phyloP scores from a whole-genome alignment of 495 filamentous ascomycete genomes.

The Clohesyomyces aquaticus region DNA sequence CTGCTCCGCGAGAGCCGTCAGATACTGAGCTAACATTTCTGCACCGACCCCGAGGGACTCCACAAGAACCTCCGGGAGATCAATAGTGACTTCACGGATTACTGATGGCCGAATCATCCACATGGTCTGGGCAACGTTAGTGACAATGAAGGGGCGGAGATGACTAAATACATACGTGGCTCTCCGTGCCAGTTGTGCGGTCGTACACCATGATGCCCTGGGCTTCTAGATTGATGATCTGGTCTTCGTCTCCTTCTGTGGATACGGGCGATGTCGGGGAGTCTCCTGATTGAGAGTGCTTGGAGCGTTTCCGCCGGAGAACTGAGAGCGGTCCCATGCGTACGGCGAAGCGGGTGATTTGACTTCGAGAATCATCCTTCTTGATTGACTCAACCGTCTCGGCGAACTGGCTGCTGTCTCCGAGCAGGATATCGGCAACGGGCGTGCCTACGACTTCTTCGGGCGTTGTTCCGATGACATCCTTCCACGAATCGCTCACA shows the following conservation, averaged over 20 bases:
- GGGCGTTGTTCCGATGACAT: conserved; percentile 80
- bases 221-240: conserved; percentile 79
- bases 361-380: conserved; percentile 89
- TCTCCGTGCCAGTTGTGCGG: conserved; percentile 78
- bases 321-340: conserved; percentile 71
- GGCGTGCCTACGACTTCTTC: conserved; percentile 73
- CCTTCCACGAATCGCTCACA: conserved; percentile 96
- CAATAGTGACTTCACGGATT: conserved; percentile 88
- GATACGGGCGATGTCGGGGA: conserved; percentile 41
- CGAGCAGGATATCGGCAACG: conserved; percentile 80
- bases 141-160: background rate
- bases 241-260: conserved; percentile 51
- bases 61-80: conserved; percentile 86
- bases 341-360: conserved; percentile 84
- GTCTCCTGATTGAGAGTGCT: conserved; percentile 33
- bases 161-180: conserved; percentile 70
- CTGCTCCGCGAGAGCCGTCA: conserved; percentile 85
- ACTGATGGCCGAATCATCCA: conserved; percentile 98
- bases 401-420: conserved; percentile 74
- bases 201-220: conserved; percentile 99
- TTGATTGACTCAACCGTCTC: conserved; percentile 86
- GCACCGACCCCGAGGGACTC: conserved; percentile 93
- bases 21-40: conserved; percentile 89
- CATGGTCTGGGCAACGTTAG: conserved; percentile 72
- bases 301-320: conserved; percentile 57